A percentile compares a stretch with the other conserved stretches of the same genome.
Conservation (phyloP, 2,329 filamentous ascomycete genomes). For the Aspergillus sp. region DNA sequence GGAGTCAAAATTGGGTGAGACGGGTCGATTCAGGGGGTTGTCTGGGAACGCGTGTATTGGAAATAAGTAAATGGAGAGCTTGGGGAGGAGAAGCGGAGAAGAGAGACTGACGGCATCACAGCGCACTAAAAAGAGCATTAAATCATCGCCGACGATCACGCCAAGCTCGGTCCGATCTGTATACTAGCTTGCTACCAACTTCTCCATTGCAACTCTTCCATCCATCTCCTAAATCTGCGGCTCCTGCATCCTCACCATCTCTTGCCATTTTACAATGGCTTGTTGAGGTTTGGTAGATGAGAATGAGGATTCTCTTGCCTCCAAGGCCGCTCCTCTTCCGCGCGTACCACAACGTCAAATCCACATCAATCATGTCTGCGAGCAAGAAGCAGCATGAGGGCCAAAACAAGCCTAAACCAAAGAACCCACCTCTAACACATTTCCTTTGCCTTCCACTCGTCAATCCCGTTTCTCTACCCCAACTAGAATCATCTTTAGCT, state of each 20-base stretch:
- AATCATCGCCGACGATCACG: slow-evolving; percentile 8
- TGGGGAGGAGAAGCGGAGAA: slow-evolving; percentile 4
- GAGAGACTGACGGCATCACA: slow-evolving; percentile 2
- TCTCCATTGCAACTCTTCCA: too few species aligned
- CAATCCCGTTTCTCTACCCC: slow-evolving; percentile 58
- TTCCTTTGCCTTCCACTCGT: slow-evolving; percentile 60
- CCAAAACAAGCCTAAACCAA: slow-evolving; percentile 10
- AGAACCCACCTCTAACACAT: slow-evolving; percentile 42
- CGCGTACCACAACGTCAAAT: slow-evolving; percentile 2
- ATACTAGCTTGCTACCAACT: neutral
- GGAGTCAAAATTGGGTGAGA: neutral
- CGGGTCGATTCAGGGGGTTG: neutral
- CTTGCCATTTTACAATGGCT: neutral
- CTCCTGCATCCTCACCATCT: too few species aligned
- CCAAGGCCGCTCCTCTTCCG: neutral
- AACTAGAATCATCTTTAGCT: slow-evolving; percentile 64
- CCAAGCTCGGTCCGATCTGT: slow-evolving; percentile 4
- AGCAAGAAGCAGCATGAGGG: slow-evolving; percentile 9
- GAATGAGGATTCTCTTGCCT: slow-evolving; percentile 10
- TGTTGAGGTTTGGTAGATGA: neutral
- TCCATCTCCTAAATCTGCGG: neutral
- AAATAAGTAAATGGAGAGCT: neutral
- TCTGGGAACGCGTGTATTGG: neutral
- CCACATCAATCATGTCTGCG: slow-evolving; percentile 13
- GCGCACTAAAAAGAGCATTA: slow-evolving; percentile 1